Percentiles rank a stretch among this genome's conserved stretches.
phyloP scores from a whole-genome alignment of 371 early-diverging fungal species.

The Apophysomyces trapeziformis region DNA sequence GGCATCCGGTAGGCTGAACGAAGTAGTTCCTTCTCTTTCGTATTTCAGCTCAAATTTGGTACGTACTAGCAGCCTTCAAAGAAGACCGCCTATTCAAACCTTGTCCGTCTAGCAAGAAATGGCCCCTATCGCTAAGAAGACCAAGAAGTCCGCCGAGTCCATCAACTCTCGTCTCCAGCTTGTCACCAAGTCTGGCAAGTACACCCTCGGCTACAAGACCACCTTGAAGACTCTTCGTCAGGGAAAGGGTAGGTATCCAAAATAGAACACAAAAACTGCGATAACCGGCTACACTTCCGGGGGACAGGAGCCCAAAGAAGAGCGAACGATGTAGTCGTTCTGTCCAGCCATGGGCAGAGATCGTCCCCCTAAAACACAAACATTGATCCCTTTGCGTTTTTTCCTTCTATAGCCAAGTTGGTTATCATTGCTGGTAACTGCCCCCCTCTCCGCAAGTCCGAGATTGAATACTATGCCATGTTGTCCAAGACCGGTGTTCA shows the following conservation, averaged over 20 bases:
- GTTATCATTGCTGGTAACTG: constrained; percentile 98
- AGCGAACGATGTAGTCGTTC: constrained; percentile 16
- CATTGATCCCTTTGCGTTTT: constrained; percentile 16
- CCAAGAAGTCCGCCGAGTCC: constrained; percentile 84
- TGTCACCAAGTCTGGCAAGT: constrained; percentile 99
- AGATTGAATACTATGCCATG: constrained; percentile 99
- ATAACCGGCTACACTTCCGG: constrained; percentile 19
- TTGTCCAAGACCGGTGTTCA: constrained; percentile 99
- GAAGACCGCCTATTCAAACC: not conserved
- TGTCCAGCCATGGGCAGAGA: constrained; percentile 35
- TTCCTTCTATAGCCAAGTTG: constrained; percentile 82
- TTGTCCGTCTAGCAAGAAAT: constrained; percentile 25
- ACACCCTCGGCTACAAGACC: constrained; percentile 96
- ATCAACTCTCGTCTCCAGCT: constrained; percentile 98
- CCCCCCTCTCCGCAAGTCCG: constrained; percentile 98
- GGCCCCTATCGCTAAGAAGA: constrained; percentile 64
- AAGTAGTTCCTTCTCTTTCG: constrained; percentile 4
- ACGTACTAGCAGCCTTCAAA: not conserved
- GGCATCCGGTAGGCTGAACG: not conserved
- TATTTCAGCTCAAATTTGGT: not conserved
- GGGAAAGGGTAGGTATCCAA: constrained; percentile 84
- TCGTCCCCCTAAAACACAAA: constrained; percentile 39
- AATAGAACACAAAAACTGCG: not conserved
- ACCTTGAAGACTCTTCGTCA: constrained; percentile 96
- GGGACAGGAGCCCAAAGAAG: constrained; percentile 42